phyloP scores from a whole-genome alignment of 306 rosid species.

The Gastrolobium villosum region DNA sequence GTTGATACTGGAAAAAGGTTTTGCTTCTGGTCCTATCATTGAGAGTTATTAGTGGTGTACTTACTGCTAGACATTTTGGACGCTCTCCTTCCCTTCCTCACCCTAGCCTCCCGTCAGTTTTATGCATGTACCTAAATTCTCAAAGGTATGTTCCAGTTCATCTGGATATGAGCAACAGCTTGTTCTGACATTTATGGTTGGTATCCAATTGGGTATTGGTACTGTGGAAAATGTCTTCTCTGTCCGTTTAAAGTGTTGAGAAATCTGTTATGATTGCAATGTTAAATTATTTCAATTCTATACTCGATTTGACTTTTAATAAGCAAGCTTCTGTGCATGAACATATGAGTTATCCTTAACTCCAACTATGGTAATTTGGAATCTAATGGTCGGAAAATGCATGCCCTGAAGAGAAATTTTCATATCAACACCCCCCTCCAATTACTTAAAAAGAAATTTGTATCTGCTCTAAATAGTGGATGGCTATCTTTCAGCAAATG shows the following conservation, averaged over 20 bases:
- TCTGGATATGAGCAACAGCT: neutral
- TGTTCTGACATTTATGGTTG: constrained; percentile 24
- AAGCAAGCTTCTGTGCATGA: constrained; percentile 21
- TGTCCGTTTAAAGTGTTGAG: neutral
- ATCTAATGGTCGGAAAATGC: constrained; percentile 18
- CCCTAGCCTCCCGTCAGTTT: constrained; percentile 29
- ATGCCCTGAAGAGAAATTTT: neutral
- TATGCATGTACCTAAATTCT: constrained; percentile 10
- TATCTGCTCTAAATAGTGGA: constrained; percentile 39
- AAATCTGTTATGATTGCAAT: neutral
- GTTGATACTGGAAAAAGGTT: neutral
- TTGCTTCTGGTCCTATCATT: constrained; percentile 1
- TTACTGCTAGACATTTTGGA: neutral
- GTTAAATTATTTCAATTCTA: neutral
- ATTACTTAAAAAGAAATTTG: neutral
- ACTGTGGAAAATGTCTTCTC: constrained; percentile 17
- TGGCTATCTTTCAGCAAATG: constrained; percentile 30
- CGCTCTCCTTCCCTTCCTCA: neutral
- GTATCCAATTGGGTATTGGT: constrained; percentile 6
- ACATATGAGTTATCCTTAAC: constrained; percentile 21
- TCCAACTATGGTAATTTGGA: constrained; percentile 22
- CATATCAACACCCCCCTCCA: neutral
- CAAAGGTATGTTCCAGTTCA: neutral
- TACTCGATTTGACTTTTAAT: constrained; percentile 10
- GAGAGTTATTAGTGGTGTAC: neutral